Evolutionary conservation across 1,284 basidiomycete genomes (phyloP).

Genomic region (Hortiboletus rubellus): DNA sequence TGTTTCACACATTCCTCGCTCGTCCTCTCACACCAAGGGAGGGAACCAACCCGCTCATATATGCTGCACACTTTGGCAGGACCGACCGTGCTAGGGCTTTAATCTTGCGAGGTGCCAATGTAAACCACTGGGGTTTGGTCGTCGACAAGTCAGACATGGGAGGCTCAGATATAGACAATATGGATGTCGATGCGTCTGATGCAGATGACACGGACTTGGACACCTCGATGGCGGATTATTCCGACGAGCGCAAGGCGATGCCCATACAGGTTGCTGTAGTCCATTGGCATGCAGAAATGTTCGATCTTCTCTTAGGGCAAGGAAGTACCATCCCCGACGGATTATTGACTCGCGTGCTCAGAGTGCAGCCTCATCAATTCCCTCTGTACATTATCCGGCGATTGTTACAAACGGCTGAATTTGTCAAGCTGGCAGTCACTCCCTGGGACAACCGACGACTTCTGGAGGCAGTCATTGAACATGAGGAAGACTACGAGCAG

Average conservation of each 20-base stretch:
- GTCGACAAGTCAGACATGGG: neutral
- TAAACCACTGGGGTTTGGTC: neutral
- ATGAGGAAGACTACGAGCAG: neutral
- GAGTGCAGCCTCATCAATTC: neutral
- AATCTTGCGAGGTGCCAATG: neutral
- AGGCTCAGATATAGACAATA: neutral
- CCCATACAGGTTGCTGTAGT: conserved; percentile 8
- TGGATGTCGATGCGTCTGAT: neutral
- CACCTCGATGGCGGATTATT: neutral
- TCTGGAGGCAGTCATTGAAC: conserved; percentile 2
- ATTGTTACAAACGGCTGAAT: conserved; percentile 1
- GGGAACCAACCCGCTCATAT: conserved; percentile 9
- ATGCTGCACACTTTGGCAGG: conserved; percentile 7
- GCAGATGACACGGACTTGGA: neutral
- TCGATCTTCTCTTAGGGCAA: conserved; percentile 1
- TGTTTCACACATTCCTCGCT: neutral
- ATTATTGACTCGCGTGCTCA: neutral
- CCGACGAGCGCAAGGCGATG: neutral
- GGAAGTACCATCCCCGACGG: neutral
- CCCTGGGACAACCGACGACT: conserved; percentile 1
- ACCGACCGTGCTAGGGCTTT: neutral
- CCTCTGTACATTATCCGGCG: neutral
- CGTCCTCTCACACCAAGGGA: neutral
- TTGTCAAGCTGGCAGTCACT: neutral
- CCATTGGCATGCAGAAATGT: neutral